Conservation (phyloP, 305 asterid species). For the Solanum hybrid region DNA sequence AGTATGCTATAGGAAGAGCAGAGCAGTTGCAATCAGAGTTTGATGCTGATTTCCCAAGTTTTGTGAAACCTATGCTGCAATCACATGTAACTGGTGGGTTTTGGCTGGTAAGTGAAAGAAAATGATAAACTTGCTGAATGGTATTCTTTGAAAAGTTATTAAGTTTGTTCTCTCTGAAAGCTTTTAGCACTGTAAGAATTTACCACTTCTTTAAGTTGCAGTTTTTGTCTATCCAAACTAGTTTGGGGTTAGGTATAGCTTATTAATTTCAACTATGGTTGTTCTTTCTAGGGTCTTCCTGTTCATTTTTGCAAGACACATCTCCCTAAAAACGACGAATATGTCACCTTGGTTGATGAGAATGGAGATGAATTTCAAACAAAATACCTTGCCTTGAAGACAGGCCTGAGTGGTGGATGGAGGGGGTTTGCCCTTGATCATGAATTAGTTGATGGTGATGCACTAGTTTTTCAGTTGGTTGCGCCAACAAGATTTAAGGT, state of each 20-base stretch:
- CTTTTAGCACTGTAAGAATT: background rate
- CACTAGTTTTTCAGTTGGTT: conserved; percentile 49
- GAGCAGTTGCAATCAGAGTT: conserved; percentile 46
- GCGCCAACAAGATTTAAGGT: conserved; percentile 54
- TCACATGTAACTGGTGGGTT: conserved; percentile 93
- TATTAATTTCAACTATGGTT: background rate
- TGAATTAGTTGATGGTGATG: conserved; percentile 68
- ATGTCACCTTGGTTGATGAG: conserved; percentile 43
- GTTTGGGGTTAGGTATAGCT: background rate
- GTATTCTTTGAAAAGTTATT: background rate
- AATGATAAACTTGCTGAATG: background rate
- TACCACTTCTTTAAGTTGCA: background rate
- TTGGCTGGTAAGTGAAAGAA: conserved; percentile 58
- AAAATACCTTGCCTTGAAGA: conserved; percentile 47
- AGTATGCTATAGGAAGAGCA: conserved; percentile 41
- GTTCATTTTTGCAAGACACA: conserved; percentile 46
- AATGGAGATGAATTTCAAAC: conserved; percentile 31
- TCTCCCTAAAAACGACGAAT: conserved; percentile 43
- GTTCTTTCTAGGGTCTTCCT: conserved; percentile 54
- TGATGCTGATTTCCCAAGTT: conserved; percentile 43
- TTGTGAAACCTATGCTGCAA: conserved; percentile 77
- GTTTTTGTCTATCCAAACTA: background rate
- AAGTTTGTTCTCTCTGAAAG: background rate
- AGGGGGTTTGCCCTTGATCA: conserved; percentile 67
- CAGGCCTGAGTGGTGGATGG: conserved; percentile 83